Base-by-base conservation (phyloP, 495 filamentous ascomycete genomes). In the Neurospora sp. region DNA sequence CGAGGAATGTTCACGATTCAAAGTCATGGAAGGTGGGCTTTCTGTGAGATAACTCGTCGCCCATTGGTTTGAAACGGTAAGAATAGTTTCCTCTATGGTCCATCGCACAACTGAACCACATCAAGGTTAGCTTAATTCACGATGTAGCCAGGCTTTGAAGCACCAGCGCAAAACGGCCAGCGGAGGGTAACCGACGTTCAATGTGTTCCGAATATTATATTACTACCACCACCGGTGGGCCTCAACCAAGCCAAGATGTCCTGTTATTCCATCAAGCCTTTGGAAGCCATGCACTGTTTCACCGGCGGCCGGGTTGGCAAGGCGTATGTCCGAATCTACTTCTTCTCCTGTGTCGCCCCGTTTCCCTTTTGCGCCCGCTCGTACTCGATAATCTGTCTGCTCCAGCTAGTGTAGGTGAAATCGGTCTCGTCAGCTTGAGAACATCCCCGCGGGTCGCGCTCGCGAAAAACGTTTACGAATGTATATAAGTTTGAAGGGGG, bases 311-410 rank as follows among this genome's bases (percentile, higher is more conserved):
- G 28, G 24, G 4, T 15, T 36, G 54, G 54, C 37, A n/a, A 19
- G 36, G 4, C 39, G 21, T 19, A n/a, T 28, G 38, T 2, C 62
- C 17, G 36, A 54, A 70, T 74, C 70, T 78, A 73, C 75, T 73
- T 66, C 73, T 43, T 13, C 34, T 73, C 37, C 69, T 70, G 62
- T 43, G 72, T 70, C 76, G 54, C 34, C 54, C 54, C 54, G 28
- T 83, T 81, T 69, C 86, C 86, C 82, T 89, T 90, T 80, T 89
- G 87, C 54, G 86, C 86, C 79, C 85, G 87, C 84, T 98, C 96
- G 81, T 98, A 88, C 79, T 97, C 94, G 75, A 89, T 90, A 66
- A 98, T 94, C 80, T 98, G 91, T 80, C 87, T 94, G 84, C 90
- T 95, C 96, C 96, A 98, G 81, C 94, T 97, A 13, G 69, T 17